phyloP scores from a whole-genome alignment of 768 basidiomycete genomes.

The Auricularia sp. region DNA sequence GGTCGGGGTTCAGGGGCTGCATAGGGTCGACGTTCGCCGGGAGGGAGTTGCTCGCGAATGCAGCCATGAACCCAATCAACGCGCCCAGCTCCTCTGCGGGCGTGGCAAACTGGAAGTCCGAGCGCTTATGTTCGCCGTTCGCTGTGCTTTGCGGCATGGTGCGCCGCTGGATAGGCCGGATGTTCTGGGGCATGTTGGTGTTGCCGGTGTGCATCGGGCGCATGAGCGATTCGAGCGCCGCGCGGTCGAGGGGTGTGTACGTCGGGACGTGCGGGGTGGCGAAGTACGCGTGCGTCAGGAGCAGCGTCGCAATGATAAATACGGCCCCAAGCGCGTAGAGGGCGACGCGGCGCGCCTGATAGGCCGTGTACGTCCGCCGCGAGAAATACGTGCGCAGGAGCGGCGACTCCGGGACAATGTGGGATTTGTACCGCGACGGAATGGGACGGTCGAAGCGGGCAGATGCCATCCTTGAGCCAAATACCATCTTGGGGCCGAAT shows the following conservation, averaged over 20 bases:
- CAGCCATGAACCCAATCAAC: conserved; percentile 60
- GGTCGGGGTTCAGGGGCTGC: conserved; percentile 62
- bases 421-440: too few species aligned
- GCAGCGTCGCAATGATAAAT: neutral
- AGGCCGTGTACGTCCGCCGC: neutral
- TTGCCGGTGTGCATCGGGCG: too few species aligned
- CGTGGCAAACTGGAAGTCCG: conserved; percentile 11
- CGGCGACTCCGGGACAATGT: too few species aligned
- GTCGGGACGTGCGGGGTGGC: neutral
- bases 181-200: too few species aligned
- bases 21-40: conserved; percentile 55
- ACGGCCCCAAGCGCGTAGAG: neutral
- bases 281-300: neutral
- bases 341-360: neutral
- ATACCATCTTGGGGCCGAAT: too few species aligned
- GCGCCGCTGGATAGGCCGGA: too few species aligned
- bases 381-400: neutral
- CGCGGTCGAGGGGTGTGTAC: too few species aligned
- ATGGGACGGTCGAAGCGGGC: too few species aligned
- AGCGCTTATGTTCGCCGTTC: neutral
- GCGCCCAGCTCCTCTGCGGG: conserved; percentile 62
- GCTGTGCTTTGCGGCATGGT: too few species aligned
- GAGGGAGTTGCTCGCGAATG: conserved; percentile 66
- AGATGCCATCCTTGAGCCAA: too few species aligned
- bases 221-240: too few species aligned